A percentile compares a stretch with the other conserved stretches of the same genome.
phyloP scores from a whole-genome alignment of 2,329 filamentous ascomycete species.

The Fusarium cicatricum region DNA sequence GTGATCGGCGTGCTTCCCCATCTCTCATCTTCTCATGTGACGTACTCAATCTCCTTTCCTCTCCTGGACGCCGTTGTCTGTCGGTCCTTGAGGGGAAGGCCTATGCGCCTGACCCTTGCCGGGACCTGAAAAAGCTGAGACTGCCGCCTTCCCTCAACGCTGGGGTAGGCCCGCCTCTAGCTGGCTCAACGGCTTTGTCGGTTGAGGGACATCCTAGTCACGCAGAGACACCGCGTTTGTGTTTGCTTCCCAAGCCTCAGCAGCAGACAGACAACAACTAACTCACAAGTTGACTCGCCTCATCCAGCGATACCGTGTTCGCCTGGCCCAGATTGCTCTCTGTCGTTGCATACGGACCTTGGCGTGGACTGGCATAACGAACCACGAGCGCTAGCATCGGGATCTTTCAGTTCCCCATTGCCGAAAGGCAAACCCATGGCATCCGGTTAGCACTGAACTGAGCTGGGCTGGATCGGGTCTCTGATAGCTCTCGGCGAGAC shows the following conservation, averaged over 20 bases:
- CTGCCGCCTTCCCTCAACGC: conserved; percentile 4
- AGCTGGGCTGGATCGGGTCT: neutral
- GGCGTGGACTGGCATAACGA: neutral
- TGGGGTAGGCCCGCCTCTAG: conserved; percentile 10
- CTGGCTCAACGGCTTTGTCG: neutral
- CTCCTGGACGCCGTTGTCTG: conserved; percentile 10
- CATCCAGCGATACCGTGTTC: too few species aligned
- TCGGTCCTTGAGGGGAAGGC: conserved; percentile 2
- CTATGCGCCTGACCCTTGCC: conserved; percentile 15
- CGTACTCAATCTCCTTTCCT: conserved; percentile 21
- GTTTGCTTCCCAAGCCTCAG: neutral
- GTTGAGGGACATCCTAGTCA: neutral
- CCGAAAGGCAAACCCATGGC: neutral
- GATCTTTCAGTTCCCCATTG: conserved; percentile 10
- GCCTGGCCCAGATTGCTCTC: neutral
- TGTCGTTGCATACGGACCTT: neutral
- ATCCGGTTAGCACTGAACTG: neutral
- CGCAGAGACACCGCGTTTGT: neutral
- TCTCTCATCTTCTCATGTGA: conserved; percentile 32
- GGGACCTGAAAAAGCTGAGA: conserved; percentile 19
- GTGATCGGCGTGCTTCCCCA: conserved; percentile 30
- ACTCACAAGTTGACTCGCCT: too few species aligned
- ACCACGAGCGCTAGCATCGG: conserved; percentile 7
- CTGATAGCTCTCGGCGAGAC: neutral
- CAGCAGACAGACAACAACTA: neutral